Evolutionary conservation across 306 rosid genomes (phyloP), one percentile per base, ranked within the genome.

Genomic region (Fagus crenata): DNA sequence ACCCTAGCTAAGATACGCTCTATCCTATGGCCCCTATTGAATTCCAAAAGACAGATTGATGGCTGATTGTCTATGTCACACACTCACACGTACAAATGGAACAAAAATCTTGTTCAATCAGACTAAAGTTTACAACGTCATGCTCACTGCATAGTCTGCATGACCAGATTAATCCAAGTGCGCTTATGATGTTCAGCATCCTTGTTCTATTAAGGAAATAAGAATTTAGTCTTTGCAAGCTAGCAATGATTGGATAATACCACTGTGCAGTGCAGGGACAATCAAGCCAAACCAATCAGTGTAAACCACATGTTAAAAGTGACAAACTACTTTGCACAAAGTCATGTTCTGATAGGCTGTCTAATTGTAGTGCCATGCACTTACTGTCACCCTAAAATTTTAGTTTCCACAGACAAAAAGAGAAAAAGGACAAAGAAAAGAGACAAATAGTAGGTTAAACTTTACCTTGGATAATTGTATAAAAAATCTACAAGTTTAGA

Each of bases 361-460:
- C 33, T 65, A 65, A 78, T 84, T 71, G 43, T 41, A n/a, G 77
- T 22, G 75, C 70, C 69, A 22, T 64, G 75, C 59, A 77, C 59
- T 41, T 58, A 40, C 36, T 40, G 68, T 77, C 75, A 81, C 71
- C 49, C 77, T 43, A 75, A 39, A 69, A 46, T 68, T 76, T 81
- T 40, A 74, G 18, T 43, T 33, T 72, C 14, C 51, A 33, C 37
- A 18, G 80, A 69, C 71, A 79, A 73, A 86, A 73, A 4, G 67
- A 37, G n/a, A 53, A 78, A 36, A 71, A 42, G 72, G 77, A 74
- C 75, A 74, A 0, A 49, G 13, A 72, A 73, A 59, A 43, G 2
- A 59, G 81, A 80, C 78, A 73, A 88, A 77, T 61, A 55, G 55
- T 59, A 78, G 65, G 65, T 72, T 82, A 75, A 88, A 58, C 72